Base-by-base conservation (phyloP, 768 basidiomycete genomes). In the Butyriboletus loyo region DNA sequence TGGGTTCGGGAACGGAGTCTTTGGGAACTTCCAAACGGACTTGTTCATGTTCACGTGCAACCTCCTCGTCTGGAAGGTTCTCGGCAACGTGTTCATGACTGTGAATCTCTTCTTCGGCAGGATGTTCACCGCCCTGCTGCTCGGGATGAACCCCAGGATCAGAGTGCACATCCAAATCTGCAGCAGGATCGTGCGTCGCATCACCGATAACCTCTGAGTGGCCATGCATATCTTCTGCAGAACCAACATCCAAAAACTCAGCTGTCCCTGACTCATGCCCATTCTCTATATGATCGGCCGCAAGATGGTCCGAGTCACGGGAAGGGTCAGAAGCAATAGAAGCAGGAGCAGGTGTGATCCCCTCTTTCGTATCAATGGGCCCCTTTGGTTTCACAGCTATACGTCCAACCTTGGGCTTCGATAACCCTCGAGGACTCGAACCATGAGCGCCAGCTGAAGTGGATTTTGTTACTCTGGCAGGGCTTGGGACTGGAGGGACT, bases 401-500 rank as follows among this genome's bases (percentile, higher is more conserved):
- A 25, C 41, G 67, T 43, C 37, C 67, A 59, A 48, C 68, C 36
- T 57, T 68, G 36, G 61, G 37, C 58, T 62, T 69, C 8, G 71
- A 59, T 6, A 58, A 53, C 7, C 64, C 71, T 39, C 71, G 69
- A 30, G 70, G 61, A 28, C 60, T 48, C 7, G 66, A 48, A 10
- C 17, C 24, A 37, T 70, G 64, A 47, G 65, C 55, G 47, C 71
- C 72, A 30, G 58, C 21, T 49, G 67, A 50, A 41, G 66, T 55
- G 21, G 72, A 59, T 41, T 72, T 64, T 10, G 66, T 53, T 11
- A 76, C 55, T 38, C 54, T 59, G 5, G 62, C 50, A 31, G 67
- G 61, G 24, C 59, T 63, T 13, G 55, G 41, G 36, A 25, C 45
- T 30, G 55, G 14, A 24, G 60, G 44, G 8, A 42, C 60, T 4